phyloP scores from a whole-genome alignment of 768 basidiomycete genomes.

The Amanita inopinata region DNA sequence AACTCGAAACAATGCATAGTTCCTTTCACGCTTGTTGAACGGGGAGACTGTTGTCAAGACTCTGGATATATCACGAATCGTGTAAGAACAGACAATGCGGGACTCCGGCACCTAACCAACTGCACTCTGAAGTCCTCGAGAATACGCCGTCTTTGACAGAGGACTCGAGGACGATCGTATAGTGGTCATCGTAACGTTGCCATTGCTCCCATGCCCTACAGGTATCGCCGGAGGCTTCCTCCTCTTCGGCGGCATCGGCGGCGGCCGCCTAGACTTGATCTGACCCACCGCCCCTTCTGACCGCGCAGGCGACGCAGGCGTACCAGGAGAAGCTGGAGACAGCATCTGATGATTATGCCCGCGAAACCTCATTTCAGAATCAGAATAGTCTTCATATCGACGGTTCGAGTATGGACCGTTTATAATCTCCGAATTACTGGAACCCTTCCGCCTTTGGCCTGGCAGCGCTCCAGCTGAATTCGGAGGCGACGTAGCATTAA shows the following conservation, averaged over 20 bases:
- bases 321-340: slow-evolving; percentile 8
- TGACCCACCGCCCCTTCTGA: slow-evolving; percentile 12
- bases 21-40: too few species aligned
- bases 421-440: slow-evolving; percentile 7
- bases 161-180: slow-evolving; percentile 38
- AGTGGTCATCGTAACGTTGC: slow-evolving; percentile 45
- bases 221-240: slow-evolving; percentile 69
- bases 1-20: not conserved
- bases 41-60: too few species aligned
- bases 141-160: slow-evolving; percentile 16
- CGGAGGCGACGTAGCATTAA: slow-evolving; percentile 17
- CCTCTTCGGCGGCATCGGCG: slow-evolving; percentile 57
- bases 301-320: slow-evolving; percentile 15
- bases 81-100: not conserved
- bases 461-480: slow-evolving; percentile 12
- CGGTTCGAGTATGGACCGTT: not conserved
- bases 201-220: slow-evolving; percentile 29
- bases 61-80: too few species aligned
- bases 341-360: slow-evolving; percentile 7
- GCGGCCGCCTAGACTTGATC: slow-evolving; percentile 29
- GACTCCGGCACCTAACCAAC: not conserved
- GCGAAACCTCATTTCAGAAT: not conserved
- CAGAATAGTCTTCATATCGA: not conserved
- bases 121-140: not conserved
- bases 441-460: slow-evolving; percentile 12